These are phyloP conservation scores for Hirschfeldia incana DNA, from an alignment of 345 rosid species.

Conservation along the genomic window DNA sequence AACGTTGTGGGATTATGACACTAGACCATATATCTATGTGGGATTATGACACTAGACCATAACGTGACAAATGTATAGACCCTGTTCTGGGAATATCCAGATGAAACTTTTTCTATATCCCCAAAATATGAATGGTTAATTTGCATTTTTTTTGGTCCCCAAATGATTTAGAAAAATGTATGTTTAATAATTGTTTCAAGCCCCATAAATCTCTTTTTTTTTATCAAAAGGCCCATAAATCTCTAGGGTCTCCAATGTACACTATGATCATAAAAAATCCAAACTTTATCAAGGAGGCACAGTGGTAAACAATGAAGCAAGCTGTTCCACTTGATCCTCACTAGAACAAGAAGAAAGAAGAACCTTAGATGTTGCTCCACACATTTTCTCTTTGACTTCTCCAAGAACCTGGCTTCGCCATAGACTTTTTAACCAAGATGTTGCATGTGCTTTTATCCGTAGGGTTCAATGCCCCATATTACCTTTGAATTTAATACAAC, in stretches of 20 bases:
- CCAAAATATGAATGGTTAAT: too few relatives aligned
- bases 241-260: not conserved
- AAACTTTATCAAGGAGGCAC: constrained; percentile 15
- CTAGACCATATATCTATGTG: constrained; percentile 4
- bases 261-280: constrained; percentile 21
- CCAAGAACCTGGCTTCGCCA: constrained; percentile 69
- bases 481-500: constrained; percentile 6
- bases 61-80: not conserved
- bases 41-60: constrained; percentile 24
- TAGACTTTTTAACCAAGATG: constrained; percentile 77
- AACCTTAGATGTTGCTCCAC: constrained; percentile 73
- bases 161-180: too few relatives aligned
- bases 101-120: too few relatives aligned
- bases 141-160: too few relatives aligned
- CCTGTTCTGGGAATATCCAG: not conserved
- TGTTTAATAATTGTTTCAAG: too few relatives aligned
- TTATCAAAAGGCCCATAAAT: too few relatives aligned
- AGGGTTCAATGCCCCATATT: not conserved
- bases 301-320: constrained; percentile 56
- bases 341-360: constrained; percentile 64
- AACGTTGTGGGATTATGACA: constrained; percentile 7
- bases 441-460: constrained; percentile 69
- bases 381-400: constrained; percentile 55
- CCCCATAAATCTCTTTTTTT: too few relatives aligned
- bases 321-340: constrained; percentile 77